Percentiles rank a stretch among this genome's conserved stretches.
Conservation (phyloP, 2,329 filamentous ascomycete species). For the Beauveria sp. region DNA sequence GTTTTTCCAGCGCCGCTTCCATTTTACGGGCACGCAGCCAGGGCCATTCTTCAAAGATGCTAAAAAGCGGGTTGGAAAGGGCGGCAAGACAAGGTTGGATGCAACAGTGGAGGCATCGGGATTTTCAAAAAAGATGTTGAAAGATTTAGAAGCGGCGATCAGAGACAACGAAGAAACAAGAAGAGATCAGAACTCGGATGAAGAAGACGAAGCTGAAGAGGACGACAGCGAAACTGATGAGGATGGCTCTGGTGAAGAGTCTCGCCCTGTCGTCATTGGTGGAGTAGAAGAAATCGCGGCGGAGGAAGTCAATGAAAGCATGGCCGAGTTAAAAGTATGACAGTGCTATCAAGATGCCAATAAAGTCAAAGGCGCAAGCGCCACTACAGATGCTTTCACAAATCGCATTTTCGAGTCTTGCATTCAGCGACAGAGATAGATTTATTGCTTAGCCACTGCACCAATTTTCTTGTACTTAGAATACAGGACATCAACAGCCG, state of each 20-base stretch:
- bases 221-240: conserved; percentile 19
- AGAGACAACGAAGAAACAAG: conserved; percentile 58
- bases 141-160: conserved; percentile 87
- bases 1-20: conserved; percentile 84
- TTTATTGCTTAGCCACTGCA: conserved; percentile 3
- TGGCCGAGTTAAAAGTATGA: conserved; percentile 22
- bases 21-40: conserved; percentile 72
- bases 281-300: conserved; percentile 13
- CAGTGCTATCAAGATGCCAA: not conserved
- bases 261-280: conserved; percentile 17
- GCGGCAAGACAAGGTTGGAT: conserved; percentile 65
- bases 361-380: not conserved
- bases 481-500: conserved; percentile 28
- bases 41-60: conserved; percentile 84
- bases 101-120: conserved; percentile 86
- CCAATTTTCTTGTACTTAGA: conserved; percentile 23
- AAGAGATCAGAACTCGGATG: conserved; percentile 28
- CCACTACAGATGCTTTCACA: not conserved
- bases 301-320: conserved; percentile 19
- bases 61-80: conserved; percentile 62
- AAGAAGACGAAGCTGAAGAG: conserved; percentile 19
- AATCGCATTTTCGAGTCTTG: not conserved
- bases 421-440: conserved; percentile 3
- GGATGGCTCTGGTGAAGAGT: conserved; percentile 16
- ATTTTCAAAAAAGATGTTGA: conserved; percentile 94